Evolutionary conservation across 345 rosid genomes (phyloP), one percentile per base, ranked within the genome.

Genomic region (Geranium brycei): DNA sequence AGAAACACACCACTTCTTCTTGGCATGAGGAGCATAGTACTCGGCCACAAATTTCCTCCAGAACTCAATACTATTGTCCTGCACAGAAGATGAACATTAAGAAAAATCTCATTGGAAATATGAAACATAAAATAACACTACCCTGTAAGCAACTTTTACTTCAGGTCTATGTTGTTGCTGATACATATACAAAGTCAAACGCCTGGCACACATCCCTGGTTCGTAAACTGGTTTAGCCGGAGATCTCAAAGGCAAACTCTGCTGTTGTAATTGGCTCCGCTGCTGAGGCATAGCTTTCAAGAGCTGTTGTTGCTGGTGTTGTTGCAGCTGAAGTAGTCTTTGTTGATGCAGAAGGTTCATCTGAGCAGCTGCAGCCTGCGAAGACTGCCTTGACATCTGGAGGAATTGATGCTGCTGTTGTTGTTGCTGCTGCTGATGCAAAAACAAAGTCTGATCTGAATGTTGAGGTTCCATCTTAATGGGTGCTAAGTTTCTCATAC

Each of bases 1-100:
- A n/a, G 96, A 93, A 72, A 93, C 99, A 64, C 99, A 93, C 99
- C 96, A 90, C 78, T 87, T 90, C 79, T 93, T 93, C 75, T 84
- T 93, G 40, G 97, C 97, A 72, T 85, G 78, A 19, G 96, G 95
- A 76, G 97, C 96, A 80, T 82, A 93, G 78, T 76, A 93, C 72
- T 93, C 97, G 0, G 88, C 73, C 57, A 93, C 99, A 78, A 86
- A 93, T 75, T 84, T 93, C 72, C 99, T 93, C 99, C 99, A 93
- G 71, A 90, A 93, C 57, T 93, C 97, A 69, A 93, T 90, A 64
- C 83, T 90, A 73, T 93, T 93, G 77, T 93, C 99, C 99, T 93
- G 72, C 76, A 79, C 47, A 47, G 66, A 71, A 57, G 65, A 68
- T 5, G 19, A 61, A 63, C n/a, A 30, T 19, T 59, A 16, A 12